phyloP scores from a whole-genome alignment of 75 land plant species.

The Larix kaempferi region DNA sequence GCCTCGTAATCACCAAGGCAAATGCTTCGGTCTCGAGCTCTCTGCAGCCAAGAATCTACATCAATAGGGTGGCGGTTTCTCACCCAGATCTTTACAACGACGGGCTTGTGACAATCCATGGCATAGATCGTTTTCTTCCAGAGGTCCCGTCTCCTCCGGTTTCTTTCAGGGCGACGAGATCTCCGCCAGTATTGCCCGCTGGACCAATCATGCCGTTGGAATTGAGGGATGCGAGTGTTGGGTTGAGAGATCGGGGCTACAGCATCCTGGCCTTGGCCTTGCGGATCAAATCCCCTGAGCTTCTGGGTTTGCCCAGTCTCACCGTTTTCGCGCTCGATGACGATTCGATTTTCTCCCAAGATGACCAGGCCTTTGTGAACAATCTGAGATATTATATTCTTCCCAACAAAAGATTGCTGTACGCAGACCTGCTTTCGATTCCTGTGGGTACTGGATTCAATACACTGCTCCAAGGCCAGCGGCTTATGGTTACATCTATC shows the following conservation, averaged over 20 bases:
- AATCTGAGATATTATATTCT: conserved; percentile 31
- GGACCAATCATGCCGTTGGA: conserved; percentile 14
- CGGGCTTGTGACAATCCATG: conserved; percentile 40
- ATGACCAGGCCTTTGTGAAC: conserved; percentile 25
- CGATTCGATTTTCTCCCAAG: conserved; percentile 20
- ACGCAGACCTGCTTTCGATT: conserved; percentile 15
- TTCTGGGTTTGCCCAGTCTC: conserved; percentile 25
- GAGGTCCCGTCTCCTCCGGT: conserved; percentile 35
- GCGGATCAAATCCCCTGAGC: conserved; percentile 26
- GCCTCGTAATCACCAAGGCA: conserved; percentile 36
- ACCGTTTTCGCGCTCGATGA: conserved; percentile 49
- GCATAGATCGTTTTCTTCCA: conserved; percentile 36
- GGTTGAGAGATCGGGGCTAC: conserved; percentile 26
- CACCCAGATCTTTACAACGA: conserved; percentile 49
- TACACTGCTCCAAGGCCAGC: neutral
- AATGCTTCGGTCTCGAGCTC: neutral
- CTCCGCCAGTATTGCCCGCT: neutral
- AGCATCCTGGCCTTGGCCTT: conserved; percentile 36
- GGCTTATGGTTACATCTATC: conserved; percentile 4
- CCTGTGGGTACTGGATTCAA: conserved; percentile 21
- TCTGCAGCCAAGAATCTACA: conserved; percentile 16
- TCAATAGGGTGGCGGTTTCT: conserved; percentile 36
- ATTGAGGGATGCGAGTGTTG: conserved; percentile 30
- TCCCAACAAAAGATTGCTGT: conserved; percentile 24
- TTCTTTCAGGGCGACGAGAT: neutral